A percentile compares a stretch with the other conserved stretches of the same genome.
Conservation (phyloP, 2,329 filamentous ascomycete species). For the Keithomyces neogunnii region DNA sequence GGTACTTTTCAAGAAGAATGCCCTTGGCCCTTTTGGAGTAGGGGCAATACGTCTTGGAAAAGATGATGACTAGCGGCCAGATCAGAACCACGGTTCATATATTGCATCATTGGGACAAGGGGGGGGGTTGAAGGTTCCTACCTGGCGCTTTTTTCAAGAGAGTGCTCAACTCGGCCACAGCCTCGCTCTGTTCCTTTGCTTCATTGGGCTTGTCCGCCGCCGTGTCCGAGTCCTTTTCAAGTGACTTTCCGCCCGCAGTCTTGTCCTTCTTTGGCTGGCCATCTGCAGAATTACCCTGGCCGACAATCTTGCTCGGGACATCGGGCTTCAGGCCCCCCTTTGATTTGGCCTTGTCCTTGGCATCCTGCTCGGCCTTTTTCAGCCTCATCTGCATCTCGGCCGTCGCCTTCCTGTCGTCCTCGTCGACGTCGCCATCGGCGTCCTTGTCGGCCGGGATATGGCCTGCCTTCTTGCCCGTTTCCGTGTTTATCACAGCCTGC, state of each 20-base stretch:
- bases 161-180: conserved; percentile 62
- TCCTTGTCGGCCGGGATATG: conserved; percentile 39
- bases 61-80: conserved; percentile 68
- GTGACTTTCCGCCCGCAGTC: conserved; percentile 12
- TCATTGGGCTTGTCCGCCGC: conserved; percentile 26
- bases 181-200: conserved; percentile 51
- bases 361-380: conserved; percentile 59
- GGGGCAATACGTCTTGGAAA: conserved; percentile 91
- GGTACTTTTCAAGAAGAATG: conserved; percentile 76
- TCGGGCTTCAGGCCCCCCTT: conserved; percentile 42
- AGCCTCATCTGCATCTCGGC: conserved; percentile 51
- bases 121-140: conserved; percentile 33
- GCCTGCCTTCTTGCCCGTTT: conserved; percentile 28
- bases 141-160: conserved; percentile 81
- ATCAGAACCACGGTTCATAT: background rate
- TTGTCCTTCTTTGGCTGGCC: conserved; percentile 33
- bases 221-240: background rate
- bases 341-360: conserved; percentile 51
- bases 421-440: conserved; percentile 46
- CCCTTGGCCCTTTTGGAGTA: conserved; percentile 78
- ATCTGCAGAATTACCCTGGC: conserved; percentile 48
- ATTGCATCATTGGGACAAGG: no score
- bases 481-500: conserved; percentile 32
- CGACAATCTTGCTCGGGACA: conserved; percentile 47
- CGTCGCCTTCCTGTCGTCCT: conserved; percentile 44